Base-by-base conservation (phyloP, 116 monocot genomes). In the Cymodocea nodosa region DNA sequence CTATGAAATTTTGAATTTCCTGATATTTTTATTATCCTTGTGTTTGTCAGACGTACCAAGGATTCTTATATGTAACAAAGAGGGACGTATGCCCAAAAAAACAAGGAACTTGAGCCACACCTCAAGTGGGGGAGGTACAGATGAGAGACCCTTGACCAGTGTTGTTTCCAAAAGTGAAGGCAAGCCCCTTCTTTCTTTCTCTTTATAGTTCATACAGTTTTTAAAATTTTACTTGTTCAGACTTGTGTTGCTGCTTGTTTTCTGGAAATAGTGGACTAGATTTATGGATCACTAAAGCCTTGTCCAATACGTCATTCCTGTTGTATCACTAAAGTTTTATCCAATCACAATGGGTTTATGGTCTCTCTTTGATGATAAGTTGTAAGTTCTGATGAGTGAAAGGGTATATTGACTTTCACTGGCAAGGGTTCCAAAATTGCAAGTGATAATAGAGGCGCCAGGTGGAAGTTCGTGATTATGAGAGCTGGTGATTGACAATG, bases 111-210 rank as follows among this genome's bases (percentile, higher is more conserved):
- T 20, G 5, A 25, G 23, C 10, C 25, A 65, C 23, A 23, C 0
- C 14, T 6, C 23, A 10, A 50, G 18, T 62, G 65, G 35, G 11
- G 35, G 60, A 60, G 5, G 65, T 5, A 16, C 15, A 12, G 50
- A 2, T 5, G 51, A 65, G 23, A 65, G 6, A 6, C 50, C 50
- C 9, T 13, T 12, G 13, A 65, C 15, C 6, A 51, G 18, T 24
- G 13, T 16, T 16, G 23, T 65, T 51, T 44, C 65, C 51, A 65
- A 50, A 65, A 65, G 65, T 17, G 5, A 51, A 25, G 65, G 65
- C 48, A 39, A 62, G 18, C 9, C 3, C 56, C 22, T 7, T 37
- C 36, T 62, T 7, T 37, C 36, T 39, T 62, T 62, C 16, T 62
- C 62, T 18, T 37, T 8, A 18, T 36, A 0, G 19, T 5, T 19